Conservation (phyloP, 2,329 filamentous ascomycete species). For the Lojkania enalia region DNA sequence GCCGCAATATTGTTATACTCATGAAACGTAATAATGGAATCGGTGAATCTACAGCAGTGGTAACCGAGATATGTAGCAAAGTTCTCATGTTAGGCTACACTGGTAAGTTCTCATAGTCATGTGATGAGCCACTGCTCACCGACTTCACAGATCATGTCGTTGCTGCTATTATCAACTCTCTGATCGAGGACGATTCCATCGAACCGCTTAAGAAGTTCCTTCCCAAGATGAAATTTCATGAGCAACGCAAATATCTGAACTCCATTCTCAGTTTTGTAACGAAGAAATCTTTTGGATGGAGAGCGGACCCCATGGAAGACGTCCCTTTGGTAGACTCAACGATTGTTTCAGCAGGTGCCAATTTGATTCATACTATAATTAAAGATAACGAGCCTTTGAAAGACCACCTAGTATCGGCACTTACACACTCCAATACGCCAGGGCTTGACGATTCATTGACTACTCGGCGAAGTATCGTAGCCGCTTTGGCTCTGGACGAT, state of each 20-base stretch:
- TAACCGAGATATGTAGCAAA: constrained; percentile 57
- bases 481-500: constrained; percentile 44
- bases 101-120: constrained; percentile 45
- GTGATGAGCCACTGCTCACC: neutral
- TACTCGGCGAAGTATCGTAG: constrained; percentile 44
- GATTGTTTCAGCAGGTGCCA: constrained; percentile 28
- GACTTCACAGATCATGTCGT: constrained; percentile 26
- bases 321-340: constrained; percentile 17
- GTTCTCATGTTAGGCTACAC: constrained; percentile 72
- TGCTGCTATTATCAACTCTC: constrained; percentile 17
- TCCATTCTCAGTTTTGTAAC: constrained; percentile 31
- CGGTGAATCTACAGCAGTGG: constrained; percentile 36
- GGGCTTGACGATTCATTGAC: constrained; percentile 33
- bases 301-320: constrained; percentile 16
- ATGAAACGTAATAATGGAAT: constrained; percentile 46
- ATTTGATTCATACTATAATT: constrained; percentile 27
- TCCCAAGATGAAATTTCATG: constrained; percentile 49
- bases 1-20: constrained; percentile 60
- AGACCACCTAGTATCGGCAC: constrained; percentile 33
- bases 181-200: constrained; percentile 18
- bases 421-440: constrained; percentile 47
- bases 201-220: constrained; percentile 43
- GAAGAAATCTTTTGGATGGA: constrained; percentile 24
- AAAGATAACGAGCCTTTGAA: constrained; percentile 32
- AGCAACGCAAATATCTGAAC: constrained; percentile 52